Percentiles rank a stretch among this genome's conserved stretches.
Evolutionary conservation across 129 eudicot genomes (phyloP).

Genomic region (Silybum marianum): DNA sequence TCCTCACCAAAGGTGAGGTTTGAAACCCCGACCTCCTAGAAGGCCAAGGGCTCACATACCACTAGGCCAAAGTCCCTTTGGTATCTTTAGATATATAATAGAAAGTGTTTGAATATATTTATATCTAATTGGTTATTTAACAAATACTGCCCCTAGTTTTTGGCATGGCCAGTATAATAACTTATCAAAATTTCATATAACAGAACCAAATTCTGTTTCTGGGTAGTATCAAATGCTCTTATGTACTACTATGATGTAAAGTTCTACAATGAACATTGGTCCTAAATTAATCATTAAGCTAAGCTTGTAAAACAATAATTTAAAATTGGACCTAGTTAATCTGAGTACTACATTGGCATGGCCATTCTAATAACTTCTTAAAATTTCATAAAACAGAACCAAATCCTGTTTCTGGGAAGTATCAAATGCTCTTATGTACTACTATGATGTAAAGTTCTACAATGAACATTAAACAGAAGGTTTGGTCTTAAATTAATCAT

Average conservation of each 20-base stretch:
- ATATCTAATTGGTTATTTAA: not conserved
- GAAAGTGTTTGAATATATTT: conserved; percentile 6
- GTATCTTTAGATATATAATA: too few relatives aligned
- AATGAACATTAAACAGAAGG: not conserved
- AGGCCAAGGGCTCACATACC: too few relatives aligned
- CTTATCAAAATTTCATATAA: not conserved
- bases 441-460: not conserved
- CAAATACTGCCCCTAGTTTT: conserved; percentile 10
- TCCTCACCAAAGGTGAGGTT: too few relatives aligned
- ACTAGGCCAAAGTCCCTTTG: too few relatives aligned
- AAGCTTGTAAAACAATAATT: conserved; percentile 9
- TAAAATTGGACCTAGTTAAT: not conserved
- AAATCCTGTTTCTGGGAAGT: conserved; percentile 4
- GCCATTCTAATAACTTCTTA: not conserved
- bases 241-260: not conserved
- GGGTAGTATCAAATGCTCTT: not conserved
- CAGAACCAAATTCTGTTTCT: conserved; percentile 8
- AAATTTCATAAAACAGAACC: conserved; percentile 1
- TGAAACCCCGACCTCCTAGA: too few relatives aligned
- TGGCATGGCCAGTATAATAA: conserved; percentile 9
- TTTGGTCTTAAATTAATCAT: not conserved
- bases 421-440: not conserved
- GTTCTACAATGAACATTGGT: not conserved
- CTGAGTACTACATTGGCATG: conserved; percentile 15
- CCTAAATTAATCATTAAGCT: not conserved